Evolutionary conservation across 2,329 filamentous ascomycete species (phyloP).

Genomic region (Canariomyces notabilis): DNA sequence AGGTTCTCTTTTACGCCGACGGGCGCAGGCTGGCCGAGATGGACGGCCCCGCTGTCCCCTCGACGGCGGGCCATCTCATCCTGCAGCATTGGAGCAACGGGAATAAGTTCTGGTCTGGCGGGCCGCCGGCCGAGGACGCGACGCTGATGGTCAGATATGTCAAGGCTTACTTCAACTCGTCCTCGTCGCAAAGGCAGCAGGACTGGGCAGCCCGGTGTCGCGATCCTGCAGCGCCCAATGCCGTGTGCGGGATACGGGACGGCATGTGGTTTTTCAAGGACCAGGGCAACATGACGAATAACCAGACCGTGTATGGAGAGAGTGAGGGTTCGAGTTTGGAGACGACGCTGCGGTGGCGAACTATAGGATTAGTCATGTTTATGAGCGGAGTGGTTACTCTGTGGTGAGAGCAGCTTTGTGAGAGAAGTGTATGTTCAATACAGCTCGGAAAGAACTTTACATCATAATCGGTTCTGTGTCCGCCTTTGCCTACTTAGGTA

Average conservation of each 20-base stretch:
- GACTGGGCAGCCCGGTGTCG: conserved; percentile 40
- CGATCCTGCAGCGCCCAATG: conserved; percentile 32
- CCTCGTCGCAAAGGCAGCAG: conserved; percentile 35
- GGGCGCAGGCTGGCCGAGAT: conserved; percentile 52
- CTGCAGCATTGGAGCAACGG: conserved; percentile 78
- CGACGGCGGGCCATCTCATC: conserved; percentile 58
- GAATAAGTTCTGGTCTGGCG: conserved; percentile 64
- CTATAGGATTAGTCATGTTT: neutral
- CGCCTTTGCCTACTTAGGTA: too few relatives aligned
- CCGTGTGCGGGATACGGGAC: conserved; percentile 49
- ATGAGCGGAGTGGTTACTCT: neutral
- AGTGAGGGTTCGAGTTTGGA: conserved; percentile 3
- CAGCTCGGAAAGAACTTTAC: too few relatives aligned
- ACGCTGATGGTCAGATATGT: conserved; percentile 62
- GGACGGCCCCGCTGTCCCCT: conserved; percentile 53
- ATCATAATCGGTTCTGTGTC: too few relatives aligned
- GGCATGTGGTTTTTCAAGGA: conserved; percentile 46
- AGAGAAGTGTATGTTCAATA: too few relatives aligned
- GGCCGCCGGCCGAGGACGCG: conserved; percentile 60
- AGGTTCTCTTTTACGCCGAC: conserved; percentile 67
- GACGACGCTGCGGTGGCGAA: neutral
- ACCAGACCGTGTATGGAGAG: conserved; percentile 39
- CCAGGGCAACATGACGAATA: conserved; percentile 41
- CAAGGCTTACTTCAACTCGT: conserved; percentile 76
- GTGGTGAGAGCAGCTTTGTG: too few relatives aligned